Evolutionary conservation across 2,329 filamentous ascomycete genomes (phyloP).

Genomic region (Seiridium unicorne): DNA sequence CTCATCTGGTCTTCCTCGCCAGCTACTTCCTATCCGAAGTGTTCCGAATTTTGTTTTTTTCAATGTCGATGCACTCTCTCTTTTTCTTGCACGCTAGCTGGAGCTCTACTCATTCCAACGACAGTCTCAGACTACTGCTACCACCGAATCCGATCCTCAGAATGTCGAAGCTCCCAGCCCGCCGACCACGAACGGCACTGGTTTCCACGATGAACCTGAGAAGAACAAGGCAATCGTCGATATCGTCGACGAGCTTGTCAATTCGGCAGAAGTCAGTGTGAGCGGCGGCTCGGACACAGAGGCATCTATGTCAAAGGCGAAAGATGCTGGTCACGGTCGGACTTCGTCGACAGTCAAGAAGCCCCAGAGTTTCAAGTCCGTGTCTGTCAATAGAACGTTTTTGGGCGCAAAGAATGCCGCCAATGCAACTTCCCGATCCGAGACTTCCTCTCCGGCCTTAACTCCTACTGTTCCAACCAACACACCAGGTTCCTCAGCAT

Average conservation of each 20-base stretch:
- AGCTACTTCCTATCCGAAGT: not conserved
- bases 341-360: constrained; percentile 66
- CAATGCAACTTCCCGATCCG: constrained; percentile 44
- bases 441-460: constrained; percentile 43
- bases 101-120: not conserved
- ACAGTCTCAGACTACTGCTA: constrained; percentile 27
- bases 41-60: not conserved
- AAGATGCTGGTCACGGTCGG: constrained; percentile 59
- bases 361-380: constrained; percentile 76
- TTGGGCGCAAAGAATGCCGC: constrained; percentile 66
- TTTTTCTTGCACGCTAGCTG: not conserved
- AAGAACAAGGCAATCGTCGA: constrained; percentile 54
- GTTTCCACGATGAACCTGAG: constrained; percentile 49
- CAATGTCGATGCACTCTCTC: not conserved
- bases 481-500: constrained; percentile 46
- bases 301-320: constrained; percentile 57
- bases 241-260: constrained; percentile 56
- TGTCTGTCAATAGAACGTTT: constrained; percentile 83
- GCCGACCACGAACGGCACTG: constrained; percentile 46
- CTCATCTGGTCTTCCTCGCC: not conserved
- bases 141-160: constrained; percentile 37
- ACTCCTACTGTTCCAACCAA: constrained; percentile 41
- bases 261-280: constrained; percentile 65
- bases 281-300: constrained; percentile 79
- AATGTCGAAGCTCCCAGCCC: constrained; percentile 45